Conservation (phyloP, 106 monocot genomes). For the Chionographis japonica region DNA sequence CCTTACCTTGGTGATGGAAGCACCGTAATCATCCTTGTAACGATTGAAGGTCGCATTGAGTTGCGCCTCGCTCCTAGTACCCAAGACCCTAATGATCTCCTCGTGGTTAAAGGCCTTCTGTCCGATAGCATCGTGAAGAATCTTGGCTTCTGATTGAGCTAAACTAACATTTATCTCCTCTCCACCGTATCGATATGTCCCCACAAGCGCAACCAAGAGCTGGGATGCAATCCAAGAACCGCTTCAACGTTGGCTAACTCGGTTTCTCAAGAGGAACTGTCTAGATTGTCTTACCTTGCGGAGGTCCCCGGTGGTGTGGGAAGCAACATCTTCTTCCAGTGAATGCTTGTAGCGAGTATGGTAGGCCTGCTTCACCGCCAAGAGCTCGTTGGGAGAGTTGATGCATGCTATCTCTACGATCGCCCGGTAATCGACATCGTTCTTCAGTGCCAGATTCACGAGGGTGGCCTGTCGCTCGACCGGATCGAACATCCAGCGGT, state of each 20-base stretch:
- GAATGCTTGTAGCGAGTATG: conserved; percentile 49
- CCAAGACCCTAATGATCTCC: conserved; percentile 67
- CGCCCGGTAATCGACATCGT: conserved; percentile 31
- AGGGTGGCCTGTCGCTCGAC: conserved; percentile 68
- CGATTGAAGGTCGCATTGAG: conserved; percentile 78
- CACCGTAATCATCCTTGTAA: conserved; percentile 65
- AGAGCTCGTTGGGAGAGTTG: conserved; percentile 44
- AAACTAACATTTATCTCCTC: conserved; percentile 42
- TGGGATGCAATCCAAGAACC: conserved; percentile 12
- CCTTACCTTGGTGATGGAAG: conserved; percentile 61
- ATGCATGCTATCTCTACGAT: conserved; percentile 56
- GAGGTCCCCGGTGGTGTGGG: conserved; percentile 32
- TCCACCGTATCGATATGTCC: conserved; percentile 68
- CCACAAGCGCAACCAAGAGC: conserved; percentile 66
- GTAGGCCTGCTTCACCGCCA: conserved; percentile 55
- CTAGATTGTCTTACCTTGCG: conserved; percentile 25
- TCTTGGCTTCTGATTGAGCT: conserved; percentile 60
- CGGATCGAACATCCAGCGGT: conserved; percentile 79
- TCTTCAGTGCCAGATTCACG: conserved; percentile 46
- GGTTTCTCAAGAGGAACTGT: no score
- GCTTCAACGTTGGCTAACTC: no score
- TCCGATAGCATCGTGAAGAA: conserved; percentile 50
- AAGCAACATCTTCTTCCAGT: conserved; percentile 66
- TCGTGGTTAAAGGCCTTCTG: conserved; percentile 44
- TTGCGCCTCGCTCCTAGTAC: conserved; percentile 91